Evolutionary conservation across 83 land plant genomes (phyloP), one percentile per base, ranked within the genome.

Genomic region (Picea mariana): DNA sequence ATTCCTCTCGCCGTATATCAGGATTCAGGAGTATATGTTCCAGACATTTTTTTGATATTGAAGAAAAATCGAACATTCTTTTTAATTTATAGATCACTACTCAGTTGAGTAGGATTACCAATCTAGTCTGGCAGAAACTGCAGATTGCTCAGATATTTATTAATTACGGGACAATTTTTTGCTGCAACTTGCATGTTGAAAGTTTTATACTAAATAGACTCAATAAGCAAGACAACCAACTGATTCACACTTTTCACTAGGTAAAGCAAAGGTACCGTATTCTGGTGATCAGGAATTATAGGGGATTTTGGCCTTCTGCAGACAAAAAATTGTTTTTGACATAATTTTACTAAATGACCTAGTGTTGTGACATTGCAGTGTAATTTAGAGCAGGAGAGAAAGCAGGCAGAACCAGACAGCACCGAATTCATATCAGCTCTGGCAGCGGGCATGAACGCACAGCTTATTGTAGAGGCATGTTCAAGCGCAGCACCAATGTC

Each of bases 351-450:
- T 79, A 59, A 2, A 21, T 62, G 21, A 47, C 52, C 15, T 69
- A 17, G 68, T 12, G 61, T 67, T 82, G 49, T 26, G 66, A 17
- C 23, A 15, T 38, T 88, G 52, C 86, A 91, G 92, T 84, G 87
- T 78, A 81, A 85, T 80, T 63, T 63, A 64, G 81, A 42, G 61
- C 59, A 55, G 83, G 87, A 84, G 9, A 80, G 66, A 7, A 85
- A 67, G 23, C 40, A 84, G 20, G 38, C 34, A 11, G 90, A 87
- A 77, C 90, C 86, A 2, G 83, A 82, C 40, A 85, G 79, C 80
- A 84, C 77, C 67, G 93, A 89, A 68, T 86, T 89, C 89, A 68
- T 91, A 47, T 87, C 93, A 21, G 93, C 93, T 55, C 61, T 92
- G 77, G 94, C 94, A 55, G 94, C 92, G 5, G 92, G 92, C 42